Percentiles rank a stretch among this genome's conserved stretches.
Conservation (phyloP, 2,329 filamentous ascomycete species). For the Akanthomyces dipterigenus region DNA sequence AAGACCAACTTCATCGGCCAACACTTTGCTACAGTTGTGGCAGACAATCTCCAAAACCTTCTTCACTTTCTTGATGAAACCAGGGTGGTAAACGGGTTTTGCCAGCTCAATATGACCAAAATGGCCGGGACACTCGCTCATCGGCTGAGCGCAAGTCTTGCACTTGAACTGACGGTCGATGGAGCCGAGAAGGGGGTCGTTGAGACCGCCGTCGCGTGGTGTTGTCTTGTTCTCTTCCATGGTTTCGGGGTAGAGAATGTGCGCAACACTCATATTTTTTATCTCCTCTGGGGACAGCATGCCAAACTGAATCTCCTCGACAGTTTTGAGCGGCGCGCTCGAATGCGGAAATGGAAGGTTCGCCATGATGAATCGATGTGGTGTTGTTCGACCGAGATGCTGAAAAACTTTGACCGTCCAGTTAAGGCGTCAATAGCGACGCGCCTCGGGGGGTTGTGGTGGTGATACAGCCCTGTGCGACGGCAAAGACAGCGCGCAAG, state of each 20-base stretch:
- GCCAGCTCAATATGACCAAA: conserved; percentile 98
- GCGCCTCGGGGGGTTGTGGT: conserved; percentile 9
- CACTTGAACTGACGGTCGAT: conserved; percentile 95
- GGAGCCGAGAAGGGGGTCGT: conserved; percentile 91
- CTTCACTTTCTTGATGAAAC: conserved; percentile 98
- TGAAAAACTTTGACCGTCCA: conserved; percentile 14
- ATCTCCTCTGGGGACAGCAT: conserved; percentile 97
- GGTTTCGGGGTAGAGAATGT: conserved; percentile 97
- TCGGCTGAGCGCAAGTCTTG: conserved; percentile 91
- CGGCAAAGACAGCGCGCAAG: not conserved
- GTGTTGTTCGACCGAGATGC: conserved; percentile 4
- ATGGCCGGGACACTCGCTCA: conserved; percentile 93
- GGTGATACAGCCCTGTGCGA: not conserved
- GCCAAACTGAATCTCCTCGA: conserved; percentile 99
- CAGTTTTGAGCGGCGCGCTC: conserved; percentile 91
- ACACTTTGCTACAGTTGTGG: conserved; percentile 96
- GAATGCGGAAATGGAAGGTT: conserved; percentile 87
- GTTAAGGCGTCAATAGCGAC: conserved; percentile 14
- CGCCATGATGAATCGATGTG: conserved; percentile 61
- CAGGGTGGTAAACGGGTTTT: conserved; percentile 88
- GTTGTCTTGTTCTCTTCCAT: conserved; percentile 95
- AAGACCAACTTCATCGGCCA: conserved; percentile 94
- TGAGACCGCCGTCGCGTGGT: conserved; percentile 85
- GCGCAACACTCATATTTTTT: conserved; percentile 95
- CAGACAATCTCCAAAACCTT: conserved; percentile 98